Conservation (phyloP, 495 filamentous ascomycete species). For the Coniosporium apollinis region DNA sequence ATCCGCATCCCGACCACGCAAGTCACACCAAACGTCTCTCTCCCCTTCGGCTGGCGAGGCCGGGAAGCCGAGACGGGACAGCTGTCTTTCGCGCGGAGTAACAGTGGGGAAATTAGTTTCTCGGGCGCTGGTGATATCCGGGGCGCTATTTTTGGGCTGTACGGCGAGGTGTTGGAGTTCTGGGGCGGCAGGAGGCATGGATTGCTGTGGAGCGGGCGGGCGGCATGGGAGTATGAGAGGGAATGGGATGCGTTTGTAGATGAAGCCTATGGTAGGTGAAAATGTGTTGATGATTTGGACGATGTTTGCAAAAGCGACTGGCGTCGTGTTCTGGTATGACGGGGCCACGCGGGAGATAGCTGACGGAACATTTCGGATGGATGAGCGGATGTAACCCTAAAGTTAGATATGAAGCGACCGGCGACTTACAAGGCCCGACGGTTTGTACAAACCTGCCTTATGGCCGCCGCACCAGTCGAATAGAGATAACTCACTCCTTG, state of each 20-base stretch:
- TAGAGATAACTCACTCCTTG: no score
- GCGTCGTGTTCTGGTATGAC: no score
- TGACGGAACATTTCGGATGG: no score
- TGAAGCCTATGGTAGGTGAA: conserved; percentile 10
- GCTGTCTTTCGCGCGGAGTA: conserved; percentile 7
- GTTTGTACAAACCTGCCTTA: no score
- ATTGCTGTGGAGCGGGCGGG: conserved; percentile 2
- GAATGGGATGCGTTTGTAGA: conserved; percentile 10
- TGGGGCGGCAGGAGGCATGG: conserved; percentile 3
- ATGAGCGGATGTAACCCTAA: no score
- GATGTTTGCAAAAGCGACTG: no score
- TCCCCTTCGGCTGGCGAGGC: conserved; percentile 10
- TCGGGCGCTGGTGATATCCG: conserved; percentile 1
- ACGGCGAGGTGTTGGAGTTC: conserved; percentile 2
- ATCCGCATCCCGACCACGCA: conserved; percentile 4
- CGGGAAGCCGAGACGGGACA: conserved; percentile 3
- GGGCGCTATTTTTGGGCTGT: conserved; percentile 4
- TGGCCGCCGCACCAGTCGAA: no score
- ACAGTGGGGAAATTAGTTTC: conserved; percentile 8
- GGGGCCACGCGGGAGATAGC: no score
- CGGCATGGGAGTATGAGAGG: conserved; percentile 4
- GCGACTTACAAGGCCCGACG: no score
- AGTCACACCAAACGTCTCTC: conserved; percentile 2
- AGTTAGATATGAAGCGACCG: no score
- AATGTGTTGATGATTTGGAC: no score